phyloP scores from a whole-genome alignment of 176 grass and related monocot genomes.

The Alloteropsis semialata region DNA sequence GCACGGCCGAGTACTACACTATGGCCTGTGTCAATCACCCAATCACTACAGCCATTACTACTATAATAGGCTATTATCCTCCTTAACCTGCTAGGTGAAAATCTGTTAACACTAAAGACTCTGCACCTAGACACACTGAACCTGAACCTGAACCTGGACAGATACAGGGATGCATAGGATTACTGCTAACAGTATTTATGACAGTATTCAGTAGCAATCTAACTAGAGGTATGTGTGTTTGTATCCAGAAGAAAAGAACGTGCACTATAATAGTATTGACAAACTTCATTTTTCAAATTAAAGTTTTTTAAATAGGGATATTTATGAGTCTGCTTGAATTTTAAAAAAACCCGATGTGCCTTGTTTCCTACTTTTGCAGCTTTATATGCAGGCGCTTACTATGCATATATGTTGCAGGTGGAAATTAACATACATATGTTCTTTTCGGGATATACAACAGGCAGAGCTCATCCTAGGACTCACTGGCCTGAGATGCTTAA shows the following conservation, averaged over 20 bases:
- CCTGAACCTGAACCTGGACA: no score
- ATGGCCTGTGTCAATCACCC: no score
- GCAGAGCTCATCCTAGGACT: constrained; percentile 33
- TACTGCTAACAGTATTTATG: no score
- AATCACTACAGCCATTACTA: no score
- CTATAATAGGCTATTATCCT: no score
- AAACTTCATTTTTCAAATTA: background rate
- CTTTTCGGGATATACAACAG: constrained; percentile 52
- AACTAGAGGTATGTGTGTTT: background rate
- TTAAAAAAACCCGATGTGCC: background rate
- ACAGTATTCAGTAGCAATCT: background rate
- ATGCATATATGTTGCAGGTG: constrained; percentile 36
- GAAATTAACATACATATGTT: constrained; percentile 69
- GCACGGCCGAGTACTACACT: no score
- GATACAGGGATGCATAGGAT: no score
- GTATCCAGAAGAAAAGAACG: background rate
- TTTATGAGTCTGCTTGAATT: background rate
- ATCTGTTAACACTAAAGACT: no score
- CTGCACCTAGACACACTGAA: no score
- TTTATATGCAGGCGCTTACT: background rate
- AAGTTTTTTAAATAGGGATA: background rate
- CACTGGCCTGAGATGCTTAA: constrained; percentile 71
- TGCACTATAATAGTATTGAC: background rate
- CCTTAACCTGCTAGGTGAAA: no score
- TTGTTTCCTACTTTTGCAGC: background rate